phyloP scores from a whole-genome alignment of 2,329 filamentous ascomycete species.

The Celoporthe dispersa region DNA sequence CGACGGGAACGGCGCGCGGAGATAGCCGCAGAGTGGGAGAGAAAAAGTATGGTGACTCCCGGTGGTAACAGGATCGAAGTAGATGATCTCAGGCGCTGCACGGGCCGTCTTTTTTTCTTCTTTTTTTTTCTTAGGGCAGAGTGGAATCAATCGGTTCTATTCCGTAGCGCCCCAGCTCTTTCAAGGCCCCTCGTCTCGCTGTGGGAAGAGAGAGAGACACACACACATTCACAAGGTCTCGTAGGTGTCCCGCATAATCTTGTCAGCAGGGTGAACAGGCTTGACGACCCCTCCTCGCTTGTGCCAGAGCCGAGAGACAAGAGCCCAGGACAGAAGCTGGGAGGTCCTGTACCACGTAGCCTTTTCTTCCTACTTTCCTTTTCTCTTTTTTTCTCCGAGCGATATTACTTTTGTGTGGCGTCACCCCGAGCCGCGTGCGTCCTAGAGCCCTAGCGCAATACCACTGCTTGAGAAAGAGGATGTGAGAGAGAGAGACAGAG shows the following conservation, averaged over 20 bases:
- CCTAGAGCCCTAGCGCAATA: too few species aligned
- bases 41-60: too few species aligned
- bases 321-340: not conserved
- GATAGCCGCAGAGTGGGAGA: not conserved
- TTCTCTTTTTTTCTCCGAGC: slow-evolving; percentile 3
- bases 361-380: not conserved
- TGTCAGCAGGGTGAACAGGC: not conserved
- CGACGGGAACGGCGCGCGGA: not conserved
- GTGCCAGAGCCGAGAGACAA: slow-evolving; percentile 7
- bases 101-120: too few species aligned
- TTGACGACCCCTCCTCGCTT: not conserved
- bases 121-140: too few species aligned
- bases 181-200: not conserved
- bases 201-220: too few species aligned
- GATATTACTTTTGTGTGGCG: slow-evolving; percentile 4
- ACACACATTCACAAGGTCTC: too few species aligned
- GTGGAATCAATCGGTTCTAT: too few species aligned
- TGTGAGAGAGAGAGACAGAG: too few species aligned
- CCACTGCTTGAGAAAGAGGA: not conserved
- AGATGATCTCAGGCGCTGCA: not conserved
- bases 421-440: slow-evolving; percentile 1
- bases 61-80: not conserved
- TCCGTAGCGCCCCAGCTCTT: too few species aligned
- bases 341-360: not conserved
- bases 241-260: not conserved